Percentiles rank a stretch among this genome's conserved stretches.
Evolutionary conservation across 305 asterid genomes (phyloP).

Genomic region (Fraxinus latifolia): DNA sequence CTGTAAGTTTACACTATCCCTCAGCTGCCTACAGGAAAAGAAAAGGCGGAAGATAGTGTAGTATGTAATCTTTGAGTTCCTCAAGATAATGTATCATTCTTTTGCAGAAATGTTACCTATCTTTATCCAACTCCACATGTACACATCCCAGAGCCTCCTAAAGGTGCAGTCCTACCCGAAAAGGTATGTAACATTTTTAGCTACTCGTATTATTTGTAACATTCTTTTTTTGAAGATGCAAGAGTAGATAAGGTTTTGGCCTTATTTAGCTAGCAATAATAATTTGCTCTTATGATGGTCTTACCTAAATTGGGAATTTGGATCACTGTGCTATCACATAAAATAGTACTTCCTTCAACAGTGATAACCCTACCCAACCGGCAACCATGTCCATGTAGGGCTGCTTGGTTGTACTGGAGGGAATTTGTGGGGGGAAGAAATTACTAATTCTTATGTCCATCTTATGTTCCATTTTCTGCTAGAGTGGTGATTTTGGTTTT

Average conservation of each 20-base stretch:
- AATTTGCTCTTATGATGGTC: slow-evolving; percentile 14
- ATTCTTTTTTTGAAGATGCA: neutral
- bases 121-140: slow-evolving; percentile 68
- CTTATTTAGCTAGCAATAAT: neutral
- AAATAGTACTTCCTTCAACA: neutral
- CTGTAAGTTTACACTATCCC: slow-evolving; percentile 54
- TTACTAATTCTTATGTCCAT: neutral
- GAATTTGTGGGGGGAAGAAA: neutral
- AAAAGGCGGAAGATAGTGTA: neutral
- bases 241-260: neutral
- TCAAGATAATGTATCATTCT: slow-evolving; percentile 9
- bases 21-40: neutral
- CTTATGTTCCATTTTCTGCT: neutral
- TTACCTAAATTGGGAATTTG: neutral
- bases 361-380: neutral
- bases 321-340: neutral
- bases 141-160: slow-evolving; percentile 77
- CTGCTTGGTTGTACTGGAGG: neutral
- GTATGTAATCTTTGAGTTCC: slow-evolving; percentile 17
- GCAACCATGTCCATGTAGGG: neutral
- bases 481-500: neutral
- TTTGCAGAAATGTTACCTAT: slow-evolving; percentile 78
- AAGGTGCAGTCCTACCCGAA: slow-evolving; percentile 61
- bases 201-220: neutral
- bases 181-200: slow-evolving; percentile 51